A percentile compares a stretch with the other conserved stretches of the same genome.
phyloP scores from a whole-genome alignment of 78 protist species.

The Pigoraptor vietnamica region DNA sequence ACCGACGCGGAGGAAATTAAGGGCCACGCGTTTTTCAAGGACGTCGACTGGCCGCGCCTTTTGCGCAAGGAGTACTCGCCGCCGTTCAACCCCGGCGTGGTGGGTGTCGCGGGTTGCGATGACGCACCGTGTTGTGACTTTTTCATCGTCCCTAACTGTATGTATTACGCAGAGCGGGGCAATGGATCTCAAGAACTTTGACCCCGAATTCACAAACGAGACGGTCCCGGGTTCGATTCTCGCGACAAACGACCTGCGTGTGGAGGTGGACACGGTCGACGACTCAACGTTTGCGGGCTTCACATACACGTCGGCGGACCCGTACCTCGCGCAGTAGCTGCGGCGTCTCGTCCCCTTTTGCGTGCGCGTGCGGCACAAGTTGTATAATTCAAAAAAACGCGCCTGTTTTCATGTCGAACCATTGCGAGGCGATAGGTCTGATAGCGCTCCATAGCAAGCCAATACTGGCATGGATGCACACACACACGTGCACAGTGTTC shows the following conservation, averaged over 20 bases:
- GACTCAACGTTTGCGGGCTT: slow-evolving; percentile 3
- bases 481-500: neutral
- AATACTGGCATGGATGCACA: neutral
- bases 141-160: neutral
- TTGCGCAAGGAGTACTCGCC: slow-evolving; percentile 15
- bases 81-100: slow-evolving; percentile 34
- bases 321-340: neutral
- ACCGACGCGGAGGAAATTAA: slow-evolving; percentile 13
- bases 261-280: neutral
- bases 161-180: neutral
- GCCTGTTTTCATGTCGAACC: neutral
- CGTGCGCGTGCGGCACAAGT: neutral
- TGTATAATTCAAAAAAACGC: neutral
- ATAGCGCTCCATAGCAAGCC: too few relatives aligned
- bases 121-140: neutral
- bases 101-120: neutral
- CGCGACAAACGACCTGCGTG: neutral
- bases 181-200: slow-evolving; percentile 21
- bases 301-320: neutral
- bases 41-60: slow-evolving; percentile 33
- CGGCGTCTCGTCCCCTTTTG: neutral
- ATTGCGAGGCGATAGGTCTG: too few relatives aligned
- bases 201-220: slow-evolving; percentile 25
- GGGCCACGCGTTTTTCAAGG: slow-evolving; percentile 39
- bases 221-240: neutral